phyloP scores from a whole-genome alignment of 2,329 filamentous ascomycete species.

The Claviceps sp. region DNA sequence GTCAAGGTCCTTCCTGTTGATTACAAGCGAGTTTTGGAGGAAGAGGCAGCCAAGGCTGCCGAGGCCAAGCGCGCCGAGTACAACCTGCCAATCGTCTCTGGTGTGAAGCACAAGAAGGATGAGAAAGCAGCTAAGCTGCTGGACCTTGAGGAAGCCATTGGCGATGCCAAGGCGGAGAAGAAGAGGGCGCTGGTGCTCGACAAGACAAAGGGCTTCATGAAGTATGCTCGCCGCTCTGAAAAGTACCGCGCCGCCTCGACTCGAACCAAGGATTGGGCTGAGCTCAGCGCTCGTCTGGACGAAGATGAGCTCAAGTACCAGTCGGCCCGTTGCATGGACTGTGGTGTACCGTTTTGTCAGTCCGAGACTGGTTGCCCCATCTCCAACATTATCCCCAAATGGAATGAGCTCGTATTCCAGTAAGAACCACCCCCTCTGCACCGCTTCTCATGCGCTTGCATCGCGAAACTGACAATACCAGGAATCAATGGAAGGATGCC shows the following conservation, averaged over 20 bases:
- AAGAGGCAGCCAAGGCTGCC: conserved; percentile 74
- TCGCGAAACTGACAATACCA: not conserved
- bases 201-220: conserved; percentile 96
- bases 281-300: conserved; percentile 73
- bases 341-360: conserved; percentile 95
- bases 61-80: conserved; percentile 77
- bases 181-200: conserved; percentile 86
- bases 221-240: conserved; percentile 82
- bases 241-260: conserved; percentile 82
- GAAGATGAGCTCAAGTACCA: conserved; percentile 97
- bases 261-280: conserved; percentile 83
- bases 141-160: conserved; percentile 87
- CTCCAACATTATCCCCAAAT: conserved; percentile 95
- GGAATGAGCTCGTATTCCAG: conserved; percentile 71
- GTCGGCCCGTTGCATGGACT: conserved; percentile 95
- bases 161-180: conserved; percentile 75
- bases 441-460: not conserved
- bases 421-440: not conserved
- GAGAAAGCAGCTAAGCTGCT: conserved; percentile 56
- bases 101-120: conserved; percentile 48
- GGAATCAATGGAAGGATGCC: conserved; percentile 74
- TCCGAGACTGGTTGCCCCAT: conserved; percentile 93
- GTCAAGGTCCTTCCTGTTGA: conserved; percentile 89
- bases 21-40: conserved; percentile 84
- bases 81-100: conserved; percentile 63